Base-by-base conservation (phyloP, 441 rosid species). In the Mallotus japonicus region DNA sequence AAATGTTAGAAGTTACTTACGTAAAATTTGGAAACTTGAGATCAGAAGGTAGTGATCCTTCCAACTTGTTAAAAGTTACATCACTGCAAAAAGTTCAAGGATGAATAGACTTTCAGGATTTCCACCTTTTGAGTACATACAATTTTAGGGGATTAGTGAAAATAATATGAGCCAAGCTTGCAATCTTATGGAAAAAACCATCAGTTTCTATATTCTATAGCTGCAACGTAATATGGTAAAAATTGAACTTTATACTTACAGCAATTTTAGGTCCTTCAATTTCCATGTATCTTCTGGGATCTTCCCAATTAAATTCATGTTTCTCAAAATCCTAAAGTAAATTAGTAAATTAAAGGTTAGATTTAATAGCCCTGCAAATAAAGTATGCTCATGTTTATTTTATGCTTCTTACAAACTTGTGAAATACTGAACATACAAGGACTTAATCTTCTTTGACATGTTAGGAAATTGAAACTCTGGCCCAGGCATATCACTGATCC, bases 401-500 rank as follows among this genome's bases (percentile, higher is more conserved):
- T 10, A 64, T 12, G 5, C 11, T 44, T 62, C 8, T 42, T 13
- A 24, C 15, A 28, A 60, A 62, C 40, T 59, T 59, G 63, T 2
- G 14, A 15, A 14, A 16, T 50, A 61, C n/a, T 22, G 4, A 24
- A 22, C 68, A 10, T 50, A 71, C 68, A 71, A 62, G 0, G 1
- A 0, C n/a, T 34, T 22, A 17, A 50, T 11, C 1, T 8, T 34
- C 15, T 6, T n/a, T 60, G 49, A 6, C 19, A 56, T 10, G 13
- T 0, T 32, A 15, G 70, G 12, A 8, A 73, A 65, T 16, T 5
- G 40, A 55, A 22, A 40, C 28, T 24, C 54, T 2, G 64, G 54
- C 54, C 70, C 76, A 22, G 20, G 4, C 46, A 73, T 22, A 64
- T 65, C 57, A 64, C 46, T 56, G 24, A 73, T 73, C 70, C 64